These are phyloP conservation scores for Dissoconium aciculare DNA, from an alignment of 2,329 filamentous ascomycete genomes.

Conservation along the genomic window DNA sequence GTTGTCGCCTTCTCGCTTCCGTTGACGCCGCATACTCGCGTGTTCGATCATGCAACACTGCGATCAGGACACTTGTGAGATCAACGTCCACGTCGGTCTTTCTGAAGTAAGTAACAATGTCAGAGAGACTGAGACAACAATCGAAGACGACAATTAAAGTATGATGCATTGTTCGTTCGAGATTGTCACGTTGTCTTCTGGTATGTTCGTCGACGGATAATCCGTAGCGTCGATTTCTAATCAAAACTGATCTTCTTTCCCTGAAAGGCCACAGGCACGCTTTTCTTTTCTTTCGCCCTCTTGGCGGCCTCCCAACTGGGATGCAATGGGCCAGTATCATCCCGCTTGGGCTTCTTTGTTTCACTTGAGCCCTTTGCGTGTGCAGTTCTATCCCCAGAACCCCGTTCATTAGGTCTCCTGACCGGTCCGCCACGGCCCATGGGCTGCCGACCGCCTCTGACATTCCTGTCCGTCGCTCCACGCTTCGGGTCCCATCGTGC, in stretches of 20 bases:
- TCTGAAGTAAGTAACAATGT: no score
- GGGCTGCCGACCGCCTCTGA: slow-evolving; percentile 10
- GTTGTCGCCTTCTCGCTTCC: no score
- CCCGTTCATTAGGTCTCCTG: slow-evolving; percentile 16
- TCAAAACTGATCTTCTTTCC: slow-evolving; percentile 52
- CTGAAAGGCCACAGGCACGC: slow-evolving; percentile 32
- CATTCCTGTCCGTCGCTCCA: slow-evolving; percentile 32
- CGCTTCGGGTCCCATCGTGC: slow-evolving; percentile 44
- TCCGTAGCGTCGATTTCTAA: no score
- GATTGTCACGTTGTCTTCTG: no score
- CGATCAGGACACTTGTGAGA: no score
- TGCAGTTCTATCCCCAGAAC: slow-evolving; percentile 9
- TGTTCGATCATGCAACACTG: no score
- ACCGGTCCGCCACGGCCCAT: slow-evolving; percentile 6
- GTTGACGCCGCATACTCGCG: no score
- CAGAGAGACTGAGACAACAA: no score
- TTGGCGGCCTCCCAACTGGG: slow-evolving; percentile 51
- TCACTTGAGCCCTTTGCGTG: slow-evolving; percentile 1
- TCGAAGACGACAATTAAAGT: no score
- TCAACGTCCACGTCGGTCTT: no score
- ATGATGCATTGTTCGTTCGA: no score
- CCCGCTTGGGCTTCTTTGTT: slow-evolving; percentile 19
- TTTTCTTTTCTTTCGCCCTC: slow-evolving; percentile 40
- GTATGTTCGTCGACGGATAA: no score
- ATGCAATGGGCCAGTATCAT: slow-evolving; percentile 42